phyloP scores from a whole-genome alignment of 805 yeast species.

The Tetrapisispora nanseiensis region DNA sequence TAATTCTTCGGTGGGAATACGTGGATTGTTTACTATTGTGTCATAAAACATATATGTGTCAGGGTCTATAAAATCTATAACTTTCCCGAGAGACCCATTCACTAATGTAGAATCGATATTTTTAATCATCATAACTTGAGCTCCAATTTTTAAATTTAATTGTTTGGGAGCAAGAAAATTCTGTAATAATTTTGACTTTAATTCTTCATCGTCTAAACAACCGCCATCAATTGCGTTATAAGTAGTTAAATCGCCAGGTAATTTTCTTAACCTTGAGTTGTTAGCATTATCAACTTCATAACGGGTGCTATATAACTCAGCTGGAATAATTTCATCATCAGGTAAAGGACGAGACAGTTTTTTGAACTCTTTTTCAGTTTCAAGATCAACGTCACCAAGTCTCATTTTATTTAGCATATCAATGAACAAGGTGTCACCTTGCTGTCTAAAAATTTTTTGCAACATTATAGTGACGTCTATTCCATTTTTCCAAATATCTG shows the following conservation, averaged over 20 bases:
- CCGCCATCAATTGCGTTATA: conserved; percentile 53
- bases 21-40: conserved; percentile 14
- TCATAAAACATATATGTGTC: conserved; percentile 38
- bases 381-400: conserved; percentile 44
- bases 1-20: conserved; percentile 12
- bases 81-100: conserved; percentile 69
- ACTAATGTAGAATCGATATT: conserved; percentile 64
- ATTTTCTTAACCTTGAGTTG: conserved; percentile 34
- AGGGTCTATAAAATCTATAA: conserved; percentile 47
- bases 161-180: conserved; percentile 55
- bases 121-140: conserved; percentile 78
- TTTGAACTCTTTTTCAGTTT: conserved; percentile 41
- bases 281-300: conserved; percentile 64
- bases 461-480: conserved; percentile 50
- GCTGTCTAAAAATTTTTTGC: conserved; percentile 64
- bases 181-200: conserved; percentile 37
- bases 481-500: conserved; percentile 49
- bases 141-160: conserved; percentile 52
- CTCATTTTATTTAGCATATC: conserved; percentile 71
- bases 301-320: conserved; percentile 66
- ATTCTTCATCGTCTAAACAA: conserved; percentile 30
- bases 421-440: conserved; percentile 59
- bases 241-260: conserved; percentile 36
- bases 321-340: conserved; percentile 55
- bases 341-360: conserved; percentile 44